Percentiles rank a stretch among this genome's conserved stretches.
Conservation (phyloP, 2,329 filamentous ascomycete species). For the Clonostachys rhizophaga region DNA sequence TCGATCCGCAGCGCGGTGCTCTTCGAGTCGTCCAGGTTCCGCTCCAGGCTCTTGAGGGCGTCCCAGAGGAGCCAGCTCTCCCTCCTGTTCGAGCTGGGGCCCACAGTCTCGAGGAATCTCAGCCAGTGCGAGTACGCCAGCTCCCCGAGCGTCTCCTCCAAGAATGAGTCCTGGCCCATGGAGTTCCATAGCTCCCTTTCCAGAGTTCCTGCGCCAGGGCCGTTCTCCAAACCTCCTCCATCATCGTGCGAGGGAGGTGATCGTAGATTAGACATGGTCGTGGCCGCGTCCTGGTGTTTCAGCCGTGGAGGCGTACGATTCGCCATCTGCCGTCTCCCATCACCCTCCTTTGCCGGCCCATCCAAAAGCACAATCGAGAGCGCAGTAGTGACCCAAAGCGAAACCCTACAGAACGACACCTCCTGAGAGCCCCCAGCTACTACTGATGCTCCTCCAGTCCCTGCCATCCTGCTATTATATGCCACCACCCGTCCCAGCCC, state of each 20-base stretch:
- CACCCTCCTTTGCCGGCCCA: background rate
- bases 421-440: background rate
- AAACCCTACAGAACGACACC: slow-evolving; percentile 2
- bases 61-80: background rate
- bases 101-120: slow-evolving; percentile 8
- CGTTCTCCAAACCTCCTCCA: no score
- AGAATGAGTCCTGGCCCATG: background rate
- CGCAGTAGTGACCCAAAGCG: background rate
- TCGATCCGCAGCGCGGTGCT: no score
- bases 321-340: background rate
- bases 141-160: slow-evolving; percentile 10
- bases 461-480: no score
- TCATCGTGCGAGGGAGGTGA: background rate
- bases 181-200: slow-evolving; percentile 1
- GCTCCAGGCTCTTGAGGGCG: slow-evolving; percentile 7
- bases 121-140: slow-evolving; percentile 17
- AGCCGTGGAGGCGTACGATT: slow-evolving; percentile 1
- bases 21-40: slow-evolving; percentile 1
- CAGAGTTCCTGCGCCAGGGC: background rate
- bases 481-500: background rate
- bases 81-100: background rate
- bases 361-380: background rate
- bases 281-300: slow-evolving; percentile 5
- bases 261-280: slow-evolving; percentile 1
- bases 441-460: no score